Evolutionary conservation across 345 rosid species (phyloP), one percentile per base, ranked within the genome.

Genomic region (Linum lewisii): DNA sequence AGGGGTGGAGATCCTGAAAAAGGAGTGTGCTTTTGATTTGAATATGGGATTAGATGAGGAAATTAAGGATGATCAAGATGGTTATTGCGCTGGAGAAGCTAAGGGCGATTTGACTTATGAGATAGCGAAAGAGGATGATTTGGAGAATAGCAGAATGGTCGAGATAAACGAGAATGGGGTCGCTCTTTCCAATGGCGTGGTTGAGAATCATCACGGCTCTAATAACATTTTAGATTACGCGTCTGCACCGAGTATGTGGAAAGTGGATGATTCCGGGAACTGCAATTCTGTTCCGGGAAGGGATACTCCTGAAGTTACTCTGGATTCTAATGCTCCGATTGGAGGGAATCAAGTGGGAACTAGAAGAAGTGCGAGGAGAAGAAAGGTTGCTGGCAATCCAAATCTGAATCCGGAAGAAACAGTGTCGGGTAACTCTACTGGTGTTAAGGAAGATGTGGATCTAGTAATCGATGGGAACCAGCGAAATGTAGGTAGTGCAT

Each of bases 21-120:
- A 59, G 68, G 82, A 74, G 57, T 69, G 79, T 16, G 64, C 74
- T 29, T 84, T 93, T 72, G 97, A 88, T 87, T 82, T 88, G 79
- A 93, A 93, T 76, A 65, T 86, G 70, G 89, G 75, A 34, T 72
- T 73, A 51, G 81, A 77, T 54, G 74, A 65, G 37, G 93, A 80
- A 38, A 62, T 21, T 42, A 75, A 75, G 65, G 86, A 81, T 57
- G 76, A 42, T 11, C 20, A 8, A 11, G 73, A 61, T 72, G 38
- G 36, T 63, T 70, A 42, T 21, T 44, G 6, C 61, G 64, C 22
- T 8, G 76, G 68, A 49, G 61, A 61, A 34, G 50, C 23, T 49
- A 68, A 66, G 16, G 73, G 73, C 25, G 50, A 36, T 21, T 23
- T 55, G 52, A 16, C 55, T 36, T 16, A 4, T 36, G 63, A 32